These are phyloP conservation scores for Paramecium biaurelia DNA, from an alignment of 73 alveolate genomes.

Conservation along the genomic window DNA sequence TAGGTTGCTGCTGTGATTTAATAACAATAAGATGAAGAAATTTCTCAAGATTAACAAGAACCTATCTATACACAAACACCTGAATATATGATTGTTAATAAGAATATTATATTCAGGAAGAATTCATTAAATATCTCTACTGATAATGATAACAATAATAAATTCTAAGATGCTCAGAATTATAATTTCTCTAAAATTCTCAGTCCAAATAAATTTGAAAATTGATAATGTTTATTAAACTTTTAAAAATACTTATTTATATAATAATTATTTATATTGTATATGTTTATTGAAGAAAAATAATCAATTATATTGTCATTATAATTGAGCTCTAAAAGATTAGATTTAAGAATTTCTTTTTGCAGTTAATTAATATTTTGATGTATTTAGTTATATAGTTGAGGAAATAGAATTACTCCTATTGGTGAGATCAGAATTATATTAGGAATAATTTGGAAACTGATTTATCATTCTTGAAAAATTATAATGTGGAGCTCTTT, in stretches of 20 bases:
- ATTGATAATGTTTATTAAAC: neutral
- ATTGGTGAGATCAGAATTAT: neutral
- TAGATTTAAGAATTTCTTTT: neutral
- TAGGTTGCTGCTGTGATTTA: neutral
- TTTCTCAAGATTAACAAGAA: neutral
- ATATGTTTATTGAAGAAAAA: too few relatives aligned
- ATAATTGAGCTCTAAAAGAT: neutral
- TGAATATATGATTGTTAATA: neutral
- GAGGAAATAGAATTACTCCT: neutral
- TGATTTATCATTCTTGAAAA: neutral
- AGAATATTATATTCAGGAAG: neutral
- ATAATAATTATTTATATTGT: too few relatives aligned
- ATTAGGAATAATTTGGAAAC: neutral
- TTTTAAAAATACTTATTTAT: too few relatives aligned
- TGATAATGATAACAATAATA: neutral
- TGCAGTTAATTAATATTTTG: neutral
- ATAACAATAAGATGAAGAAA: neutral
- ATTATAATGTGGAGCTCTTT: neutral
- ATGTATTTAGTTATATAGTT: neutral
- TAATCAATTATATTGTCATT: neutral
- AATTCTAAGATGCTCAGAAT: neutral
- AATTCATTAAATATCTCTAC: neutral
- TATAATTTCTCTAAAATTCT: neutral
- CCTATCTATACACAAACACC: neutral
- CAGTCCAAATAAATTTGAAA: neutral